Evolutionary conservation across 768 basidiomycete species (phyloP), one percentile per base, ranked within the genome.

Genomic region (Lactifluus subvellereus): DNA sequence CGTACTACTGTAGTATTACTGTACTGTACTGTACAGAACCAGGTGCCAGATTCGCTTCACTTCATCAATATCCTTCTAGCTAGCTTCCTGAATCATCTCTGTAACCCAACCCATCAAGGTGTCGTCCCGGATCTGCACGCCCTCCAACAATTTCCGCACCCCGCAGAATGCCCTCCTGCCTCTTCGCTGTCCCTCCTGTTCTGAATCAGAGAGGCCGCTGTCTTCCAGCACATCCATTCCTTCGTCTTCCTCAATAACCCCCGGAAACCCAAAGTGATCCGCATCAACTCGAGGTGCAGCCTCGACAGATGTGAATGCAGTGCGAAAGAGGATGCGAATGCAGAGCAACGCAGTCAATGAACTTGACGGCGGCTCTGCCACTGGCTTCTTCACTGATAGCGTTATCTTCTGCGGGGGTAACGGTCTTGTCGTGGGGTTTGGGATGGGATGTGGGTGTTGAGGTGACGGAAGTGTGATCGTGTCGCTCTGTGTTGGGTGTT

Each of bases 241-340:
- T n/a, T 84, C 88, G n/a, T 82, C 80, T 22, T 89, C 90, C 64
- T 91, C 88, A 42, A 91, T 77, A 22, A 91, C 58, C 0, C 88
- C 92, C 6, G 94, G 94, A 72, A 96, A 91, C 0, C 94, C 94
- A 73, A 94, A 96, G 66, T 91, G 89, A 61, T 95, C 91, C 22
- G 82, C 87, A 70, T 91, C 88, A 2, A 80, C 85, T 32, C 89
- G 80, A 37, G 89, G 89, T 5, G 81, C 81, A 2, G 77, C 72
- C 66, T 90, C 89, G 8, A 79, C 77, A 6, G 87, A 83, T 20
- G 87, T 86, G 69, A 92, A 91, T 1, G 93, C 84, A 5, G 84
- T 82, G 50, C 90, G 81, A 72, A 91, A 94, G 20, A 96, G 79
- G 61, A 93, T 85, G 9, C 94, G 88, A 52, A 95, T 81, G 64